Base-by-base conservation (phyloP, 257 asterid genomes). In the Plantago elongata region DNA sequence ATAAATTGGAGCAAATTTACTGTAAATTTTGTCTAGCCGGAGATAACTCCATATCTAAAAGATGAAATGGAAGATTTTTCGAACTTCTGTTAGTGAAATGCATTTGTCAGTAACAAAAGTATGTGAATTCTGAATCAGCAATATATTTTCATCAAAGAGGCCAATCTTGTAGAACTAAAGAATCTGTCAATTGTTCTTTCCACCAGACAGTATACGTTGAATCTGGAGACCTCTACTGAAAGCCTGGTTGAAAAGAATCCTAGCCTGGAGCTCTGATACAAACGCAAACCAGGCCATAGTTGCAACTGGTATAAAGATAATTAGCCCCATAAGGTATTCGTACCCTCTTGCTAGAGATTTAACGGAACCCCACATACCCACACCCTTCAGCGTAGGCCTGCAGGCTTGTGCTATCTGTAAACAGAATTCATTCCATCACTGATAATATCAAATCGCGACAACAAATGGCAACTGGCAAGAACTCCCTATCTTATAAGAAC, bases 141-240 rank as follows among this genome's bases (percentile, higher is more conserved):
- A 34, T 34, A 7, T 34, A 4, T 7, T 4, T 34, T 34, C 27
- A 22, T 34, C 40, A 34, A 34, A 34, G 5, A 5, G 8, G 8
- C 8, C 8, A 34, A 34, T 34, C 40, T 34, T 5, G 8, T 34
- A 34, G 7, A 34, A 34, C 40, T 34, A 34, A 34, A 34, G 13
- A 45, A n/a, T n/a, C 22, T 49, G n/a, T 60, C 52, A 60, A 17
- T 60, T 60, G 9, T 43, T 12, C 42, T 60, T 60, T 5, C 64
- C 64, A 18, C 64, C 82, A 13, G 64, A 51, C 52, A 80, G 74
- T 57, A 80, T 77, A 44, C 78, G 80, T 9, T 78, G 75, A 64
- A 80, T 80, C 73, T 77, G 80, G 51, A 80, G 80, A 29, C 85
- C 83, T 65, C 85, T 45, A n/a, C 85, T 80, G 70, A 80, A 80